Conservation (phyloP, 495 filamentous ascomycete species). For the Chaetomium tenue region DNA sequence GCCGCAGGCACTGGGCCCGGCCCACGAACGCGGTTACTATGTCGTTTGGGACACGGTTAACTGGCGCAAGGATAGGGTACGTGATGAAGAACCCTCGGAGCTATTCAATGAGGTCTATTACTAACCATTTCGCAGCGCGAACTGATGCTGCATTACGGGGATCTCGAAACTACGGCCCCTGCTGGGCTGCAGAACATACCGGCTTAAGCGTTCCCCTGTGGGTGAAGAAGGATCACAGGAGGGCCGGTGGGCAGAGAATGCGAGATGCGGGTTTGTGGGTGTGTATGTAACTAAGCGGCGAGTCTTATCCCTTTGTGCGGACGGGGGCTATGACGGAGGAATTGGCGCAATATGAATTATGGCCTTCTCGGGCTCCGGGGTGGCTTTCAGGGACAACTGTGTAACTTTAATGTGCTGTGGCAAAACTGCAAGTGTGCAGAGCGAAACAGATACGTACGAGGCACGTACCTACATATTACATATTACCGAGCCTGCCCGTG, state of each 20-base stretch:
- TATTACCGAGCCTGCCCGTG: background rate
- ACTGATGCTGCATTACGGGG: constrained; percentile 72
- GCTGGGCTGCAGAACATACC: constrained; percentile 14
- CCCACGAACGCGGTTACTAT: constrained; percentile 82
- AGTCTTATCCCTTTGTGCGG: background rate
- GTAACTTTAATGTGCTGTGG: background rate
- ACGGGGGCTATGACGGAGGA: constrained; percentile 15
- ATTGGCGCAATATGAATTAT: constrained; percentile 7
- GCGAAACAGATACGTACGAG: no score
- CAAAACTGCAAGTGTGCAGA: no score
- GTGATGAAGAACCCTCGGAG: constrained; percentile 36
- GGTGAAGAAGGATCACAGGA: background rate
- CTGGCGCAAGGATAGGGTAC: constrained; percentile 81
- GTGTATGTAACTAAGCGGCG: constrained; percentile 12
- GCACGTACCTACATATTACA: no score
- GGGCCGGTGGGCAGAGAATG: background rate
- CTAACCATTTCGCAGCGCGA: constrained; percentile 56
- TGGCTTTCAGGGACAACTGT: constrained; percentile 3
- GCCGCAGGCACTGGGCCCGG: constrained; percentile 62
- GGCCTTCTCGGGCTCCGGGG: background rate
- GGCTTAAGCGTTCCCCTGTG: background rate
- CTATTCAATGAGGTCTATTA: constrained; percentile 7
- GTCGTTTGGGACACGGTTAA: constrained; percentile 80
- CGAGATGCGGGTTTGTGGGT: constrained; percentile 2
- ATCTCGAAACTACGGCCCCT: constrained; percentile 53